Base-by-base conservation (phyloP, 192 early-diverging fungal species). In the Coemansia sp. region DNA sequence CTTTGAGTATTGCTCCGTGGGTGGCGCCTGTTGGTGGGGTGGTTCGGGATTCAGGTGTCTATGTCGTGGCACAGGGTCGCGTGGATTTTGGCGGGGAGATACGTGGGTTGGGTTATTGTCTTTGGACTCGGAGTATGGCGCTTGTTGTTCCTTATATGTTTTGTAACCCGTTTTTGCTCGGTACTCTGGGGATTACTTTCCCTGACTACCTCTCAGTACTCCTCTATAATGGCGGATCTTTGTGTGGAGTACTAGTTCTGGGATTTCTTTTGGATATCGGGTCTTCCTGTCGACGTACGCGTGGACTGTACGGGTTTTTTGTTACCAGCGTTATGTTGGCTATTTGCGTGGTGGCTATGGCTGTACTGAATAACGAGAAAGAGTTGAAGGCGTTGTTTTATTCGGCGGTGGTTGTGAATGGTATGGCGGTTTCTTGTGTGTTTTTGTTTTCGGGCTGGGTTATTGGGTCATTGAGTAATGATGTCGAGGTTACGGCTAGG, bases 111-210 rank as follows among this genome's bases (percentile, higher is more conserved):
- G 62, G 42, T 6, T 1, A 14, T 8, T 46, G 43, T 3, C 26
- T 64, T 43, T 64, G 62, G 28, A 11, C 62, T 16, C 28, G 43
- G 30, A 9, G 23, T 3, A 44, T 44, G 62, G 62, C 26, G 14
- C 70, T 77, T 7, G 47, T 72, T 14, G 52, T 69, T 46, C 66
- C 75, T 7, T 72, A 59, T 49, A 69, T 77, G 70, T 77, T 77
- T 33, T 55, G 70, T 13, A 55, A 53, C 13, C 62, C 75, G n/a
- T 74, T 74, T 26, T 33, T 47, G 3, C 14, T 68, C 2, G 66
- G 71, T 28, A 62, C 59, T 28, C 32, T 73, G 63, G 65, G 60
- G 1, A 50, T 67, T 17, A 6, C 43, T 13, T 62, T 73, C 6
- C 66, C 66, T 0, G 43, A 67, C 49, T 16, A 38, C 21, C 59